Evolutionary conservation across 495 filamentous ascomycete genomes (phyloP).

Genomic region (Geopyxis carbonaria): DNA sequence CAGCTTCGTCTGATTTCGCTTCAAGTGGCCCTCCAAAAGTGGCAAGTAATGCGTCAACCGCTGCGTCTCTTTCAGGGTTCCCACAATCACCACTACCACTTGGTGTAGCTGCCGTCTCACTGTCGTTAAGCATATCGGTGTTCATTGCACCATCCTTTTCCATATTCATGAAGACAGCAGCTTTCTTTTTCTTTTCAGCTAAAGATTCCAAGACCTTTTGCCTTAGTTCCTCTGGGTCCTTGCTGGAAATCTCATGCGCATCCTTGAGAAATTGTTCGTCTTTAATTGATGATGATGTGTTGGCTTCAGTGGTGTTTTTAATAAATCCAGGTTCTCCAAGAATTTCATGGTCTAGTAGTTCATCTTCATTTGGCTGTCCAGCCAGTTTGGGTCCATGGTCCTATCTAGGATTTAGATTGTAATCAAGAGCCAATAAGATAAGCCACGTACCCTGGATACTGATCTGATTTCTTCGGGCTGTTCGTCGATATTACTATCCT

Average conservation of each 20-base stretch:
- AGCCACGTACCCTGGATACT: not conserved
- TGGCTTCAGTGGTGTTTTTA: too few species aligned
- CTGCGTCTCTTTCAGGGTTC: slow-evolving; percentile 23
- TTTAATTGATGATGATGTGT: not conserved
- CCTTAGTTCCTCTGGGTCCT: slow-evolving; percentile 12
- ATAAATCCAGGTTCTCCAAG: not conserved
- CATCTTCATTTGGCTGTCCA: slow-evolving; percentile 1
- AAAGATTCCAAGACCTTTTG: slow-evolving; percentile 17
- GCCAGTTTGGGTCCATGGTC: not conserved
- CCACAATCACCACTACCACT: slow-evolving; percentile 12
- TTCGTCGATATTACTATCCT: not conserved
- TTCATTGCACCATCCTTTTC: slow-evolving; percentile 21
- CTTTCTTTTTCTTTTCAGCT: slow-evolving; percentile 25
- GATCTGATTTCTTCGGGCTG: not conserved
- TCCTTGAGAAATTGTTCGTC: not conserved
- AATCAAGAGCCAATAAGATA: not conserved
- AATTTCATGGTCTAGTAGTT: not conserved
- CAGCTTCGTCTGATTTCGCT: slow-evolving; percentile 15
- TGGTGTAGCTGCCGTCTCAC: slow-evolving; percentile 8
- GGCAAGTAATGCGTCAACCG: slow-evolving; percentile 20
- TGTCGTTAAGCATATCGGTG: slow-evolving; percentile 12
- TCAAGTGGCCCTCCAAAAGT: slow-evolving; percentile 19
- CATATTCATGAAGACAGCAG: slow-evolving; percentile 24
- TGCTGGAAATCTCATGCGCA: slow-evolving; percentile 5
- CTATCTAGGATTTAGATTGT: not conserved